These are phyloP conservation scores for Suhomyces xylopsoci DNA, from an alignment of 805 yeast genomes.

Conservation along the genomic window DNA sequence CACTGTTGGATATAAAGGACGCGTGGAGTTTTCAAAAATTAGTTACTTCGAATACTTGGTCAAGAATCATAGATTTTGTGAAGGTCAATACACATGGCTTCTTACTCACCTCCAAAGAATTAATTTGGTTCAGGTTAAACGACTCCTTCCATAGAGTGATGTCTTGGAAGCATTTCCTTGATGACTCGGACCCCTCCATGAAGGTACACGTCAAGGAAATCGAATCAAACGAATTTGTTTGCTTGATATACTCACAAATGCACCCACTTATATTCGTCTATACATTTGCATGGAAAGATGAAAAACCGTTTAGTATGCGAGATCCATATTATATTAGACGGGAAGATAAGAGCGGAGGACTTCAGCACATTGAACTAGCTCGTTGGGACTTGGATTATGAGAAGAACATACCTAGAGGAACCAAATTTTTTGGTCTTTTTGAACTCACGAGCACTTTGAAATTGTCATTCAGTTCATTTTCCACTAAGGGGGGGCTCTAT, in stretches of 20 bases:
- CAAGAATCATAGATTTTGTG: slow-evolving; percentile 46
- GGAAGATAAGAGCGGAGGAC: slow-evolving; percentile 4
- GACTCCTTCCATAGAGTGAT: slow-evolving; percentile 45
- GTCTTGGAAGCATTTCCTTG: slow-evolving; percentile 72
- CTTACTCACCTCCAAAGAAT: slow-evolving; percentile 63
- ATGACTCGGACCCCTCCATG: slow-evolving; percentile 45
- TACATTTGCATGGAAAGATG: slow-evolving; percentile 32
- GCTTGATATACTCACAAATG: slow-evolving; percentile 28
- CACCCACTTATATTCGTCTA: slow-evolving; percentile 30
- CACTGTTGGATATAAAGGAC: slow-evolving; percentile 21
- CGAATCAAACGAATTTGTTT: slow-evolving; percentile 16
- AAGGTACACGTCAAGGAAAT: slow-evolving; percentile 28
- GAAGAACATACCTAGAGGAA: not conserved
- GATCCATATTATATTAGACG: slow-evolving; percentile 33
- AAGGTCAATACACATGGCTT: slow-evolving; percentile 36
- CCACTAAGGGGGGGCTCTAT: not conserved
- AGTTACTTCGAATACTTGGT: slow-evolving; percentile 53
- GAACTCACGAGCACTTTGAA: slow-evolving; percentile 16
- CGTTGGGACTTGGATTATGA: slow-evolving; percentile 1
- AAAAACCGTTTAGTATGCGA: slow-evolving; percentile 33
- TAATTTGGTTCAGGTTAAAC: slow-evolving; percentile 48
- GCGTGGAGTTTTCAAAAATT: slow-evolving; percentile 27
- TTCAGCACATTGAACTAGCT: slow-evolving; percentile 14
- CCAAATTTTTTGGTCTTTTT: slow-evolving; percentile 12
- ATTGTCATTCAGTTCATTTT: slow-evolving; percentile 10